Evolutionary conservation across 1,284 basidiomycete species (phyloP).

Genomic region (Wolfiporia cocos): DNA sequence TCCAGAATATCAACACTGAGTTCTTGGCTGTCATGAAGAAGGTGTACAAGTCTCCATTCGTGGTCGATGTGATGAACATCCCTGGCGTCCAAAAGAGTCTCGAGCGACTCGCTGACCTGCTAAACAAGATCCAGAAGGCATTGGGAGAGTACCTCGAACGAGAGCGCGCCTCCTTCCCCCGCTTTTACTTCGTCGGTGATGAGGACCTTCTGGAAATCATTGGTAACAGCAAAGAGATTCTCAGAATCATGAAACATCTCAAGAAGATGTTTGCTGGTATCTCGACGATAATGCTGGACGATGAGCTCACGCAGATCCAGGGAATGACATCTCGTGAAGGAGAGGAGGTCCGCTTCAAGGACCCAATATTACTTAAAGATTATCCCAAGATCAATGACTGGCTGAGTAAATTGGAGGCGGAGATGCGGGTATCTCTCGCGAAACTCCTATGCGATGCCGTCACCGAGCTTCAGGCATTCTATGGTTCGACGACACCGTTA

Average conservation of each 20-base stretch:
- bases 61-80: constrained; percentile 96
- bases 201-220: constrained; percentile 99
- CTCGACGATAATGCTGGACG: constrained; percentile 85
- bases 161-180: constrained; percentile 95
- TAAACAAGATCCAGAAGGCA: constrained; percentile 99
- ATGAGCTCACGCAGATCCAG: constrained; percentile 81
- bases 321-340: constrained; percentile 95
- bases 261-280: constrained; percentile 99
- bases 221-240: constrained; percentile 98
- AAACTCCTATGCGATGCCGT: constrained; percentile 76
- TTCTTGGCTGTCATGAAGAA: constrained; percentile 99
- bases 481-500: constrained; percentile 55
- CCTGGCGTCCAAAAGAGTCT: constrained; percentile 94
- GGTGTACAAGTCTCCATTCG: constrained; percentile 98
- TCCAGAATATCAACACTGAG: constrained; percentile 98
- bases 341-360: constrained; percentile 83
- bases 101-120: constrained; percentile 91
- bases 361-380: constrained; percentile 85
- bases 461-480: constrained; percentile 77
- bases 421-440: constrained; percentile 93
- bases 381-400: constrained; percentile 99
- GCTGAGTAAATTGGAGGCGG: constrained; percentile 88
- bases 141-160: constrained; percentile 98
- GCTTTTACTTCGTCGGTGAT: constrained; percentile 99
- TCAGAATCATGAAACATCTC: constrained; percentile 96